These are phyloP conservation scores for Sutorius eximius DNA, from an alignment of 1,284 basidiomycete species.

Conservation along the genomic window DNA sequence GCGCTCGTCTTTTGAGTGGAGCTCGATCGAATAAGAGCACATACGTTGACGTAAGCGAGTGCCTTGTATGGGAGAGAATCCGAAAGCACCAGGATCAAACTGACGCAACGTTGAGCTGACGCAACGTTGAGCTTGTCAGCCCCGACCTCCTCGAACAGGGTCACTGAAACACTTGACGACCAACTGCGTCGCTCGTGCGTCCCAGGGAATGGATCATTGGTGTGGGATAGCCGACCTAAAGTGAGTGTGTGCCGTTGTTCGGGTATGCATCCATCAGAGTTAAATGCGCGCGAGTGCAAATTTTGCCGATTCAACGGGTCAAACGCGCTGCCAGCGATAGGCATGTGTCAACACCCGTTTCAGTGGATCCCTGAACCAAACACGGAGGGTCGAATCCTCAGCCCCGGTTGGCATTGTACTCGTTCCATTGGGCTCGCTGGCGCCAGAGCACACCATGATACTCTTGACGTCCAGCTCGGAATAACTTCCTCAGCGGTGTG, in stretches of 20 bases:
- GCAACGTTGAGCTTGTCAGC: not conserved
- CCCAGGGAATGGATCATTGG: not conserved
- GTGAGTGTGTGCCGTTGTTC: not conserved
- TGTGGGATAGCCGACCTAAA: not conserved
- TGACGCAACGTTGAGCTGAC: too few species aligned
- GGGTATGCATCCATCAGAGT: not conserved
- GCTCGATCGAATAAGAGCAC: not conserved
- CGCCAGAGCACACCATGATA: not conserved
- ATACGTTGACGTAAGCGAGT: not conserved
- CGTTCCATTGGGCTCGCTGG: not conserved
- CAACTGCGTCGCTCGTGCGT: not conserved
- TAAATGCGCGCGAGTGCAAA: not conserved
- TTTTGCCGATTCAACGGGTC: not conserved
- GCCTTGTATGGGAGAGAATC: not conserved
- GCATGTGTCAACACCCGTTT: not conserved
- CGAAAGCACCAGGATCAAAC: not conserved
- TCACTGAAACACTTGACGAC: not conserved
- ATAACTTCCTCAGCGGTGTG: not conserved
- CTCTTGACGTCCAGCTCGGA: not conserved
- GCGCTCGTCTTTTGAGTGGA: not conserved
- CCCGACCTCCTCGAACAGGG: not conserved
- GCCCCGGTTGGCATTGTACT: not conserved
- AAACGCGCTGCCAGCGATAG: not conserved
- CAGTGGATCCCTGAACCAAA: not conserved
- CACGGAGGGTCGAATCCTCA: not conserved